Conservation (phyloP, 2,329 filamentous ascomycete genomes). For the Aspergillus sp. region DNA sequence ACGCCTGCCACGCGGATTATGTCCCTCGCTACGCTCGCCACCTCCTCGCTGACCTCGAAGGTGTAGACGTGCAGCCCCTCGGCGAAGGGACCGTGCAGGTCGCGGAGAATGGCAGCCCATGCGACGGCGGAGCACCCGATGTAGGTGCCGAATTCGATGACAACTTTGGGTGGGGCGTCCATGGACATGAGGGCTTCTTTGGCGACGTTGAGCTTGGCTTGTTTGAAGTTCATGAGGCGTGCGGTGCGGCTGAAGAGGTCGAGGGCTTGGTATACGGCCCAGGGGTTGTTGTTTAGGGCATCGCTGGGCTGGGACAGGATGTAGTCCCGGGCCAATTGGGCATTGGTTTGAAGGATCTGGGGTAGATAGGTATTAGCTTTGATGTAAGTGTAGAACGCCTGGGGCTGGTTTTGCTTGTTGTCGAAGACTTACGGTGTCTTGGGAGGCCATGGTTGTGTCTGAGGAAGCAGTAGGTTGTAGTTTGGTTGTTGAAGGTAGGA, state of each 20-base stretch:
- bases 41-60: conserved; percentile 37
- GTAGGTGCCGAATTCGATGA: conserved; percentile 43
- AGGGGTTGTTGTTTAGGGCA: conserved; percentile 28
- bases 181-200: conserved; percentile 24
- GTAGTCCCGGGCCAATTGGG: conserved; percentile 20
- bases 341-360: conserved; percentile 12
- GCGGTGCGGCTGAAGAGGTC: conserved; percentile 33
- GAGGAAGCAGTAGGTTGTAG: too few relatives aligned
- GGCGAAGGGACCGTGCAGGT: conserved; percentile 22
- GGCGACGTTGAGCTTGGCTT: conserved; percentile 30
- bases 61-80: conserved; percentile 35
- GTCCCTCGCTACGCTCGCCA: conserved; percentile 35
- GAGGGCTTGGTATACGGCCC: conserved; percentile 32
- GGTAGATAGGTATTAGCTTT: neutral
- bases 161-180: conserved; percentile 29
- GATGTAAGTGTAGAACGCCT: neutral
- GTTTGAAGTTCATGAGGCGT: conserved; percentile 38
- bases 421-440: neutral
- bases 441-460: neutral
- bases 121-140: conserved; percentile 42
- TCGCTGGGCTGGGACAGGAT: conserved; percentile 24
- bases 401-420: neutral
- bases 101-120: conserved; percentile 30
- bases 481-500: neutral
- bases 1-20: conserved; percentile 39